Evolutionary conservation across 306 rosid species (phyloP).

Genomic region (Astragalus glycyphyllos): DNA sequence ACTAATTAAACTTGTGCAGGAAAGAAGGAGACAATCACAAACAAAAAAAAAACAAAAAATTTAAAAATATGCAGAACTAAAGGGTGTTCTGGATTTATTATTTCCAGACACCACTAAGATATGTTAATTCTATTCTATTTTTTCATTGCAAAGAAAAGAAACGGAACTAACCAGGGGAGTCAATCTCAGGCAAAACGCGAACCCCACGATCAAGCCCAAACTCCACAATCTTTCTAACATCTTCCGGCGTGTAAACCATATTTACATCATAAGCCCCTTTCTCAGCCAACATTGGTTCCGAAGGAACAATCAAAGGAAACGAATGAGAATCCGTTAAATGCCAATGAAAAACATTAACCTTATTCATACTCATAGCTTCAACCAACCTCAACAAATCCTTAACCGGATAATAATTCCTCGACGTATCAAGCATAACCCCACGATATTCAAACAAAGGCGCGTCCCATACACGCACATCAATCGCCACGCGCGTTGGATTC

Average conservation of each 20-base stretch:
- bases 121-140: too few relatives aligned
- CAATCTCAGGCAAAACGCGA: conserved; percentile 85
- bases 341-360: conserved; percentile 90
- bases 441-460: conserved; percentile 65
- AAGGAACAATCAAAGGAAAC: conserved; percentile 72
- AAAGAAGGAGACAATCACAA: conserved; percentile 1
- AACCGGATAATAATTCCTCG: conserved; percentile 74
- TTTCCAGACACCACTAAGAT: too few relatives aligned
- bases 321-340: conserved; percentile 89
- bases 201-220: conserved; percentile 85
- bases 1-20: neutral
- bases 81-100: too few relatives aligned
- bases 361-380: conserved; percentile 75
- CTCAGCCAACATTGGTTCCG: conserved; percentile 73
- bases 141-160: neutral
- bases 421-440: conserved; percentile 74
- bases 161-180: conserved; percentile 70
- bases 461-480: conserved; percentile 58
- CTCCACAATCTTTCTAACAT: conserved; percentile 62
- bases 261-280: conserved; percentile 72
- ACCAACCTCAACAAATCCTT: conserved; percentile 69
- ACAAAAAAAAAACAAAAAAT: neutral
- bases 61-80: too few relatives aligned
- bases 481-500: conserved; percentile 53
- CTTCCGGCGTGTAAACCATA: conserved; percentile 70